Evolutionary conservation across 2,329 filamentous ascomycete genomes (phyloP), one percentile per base, ranked within the genome.

Genomic region (Botrytis cinerea): DNA sequence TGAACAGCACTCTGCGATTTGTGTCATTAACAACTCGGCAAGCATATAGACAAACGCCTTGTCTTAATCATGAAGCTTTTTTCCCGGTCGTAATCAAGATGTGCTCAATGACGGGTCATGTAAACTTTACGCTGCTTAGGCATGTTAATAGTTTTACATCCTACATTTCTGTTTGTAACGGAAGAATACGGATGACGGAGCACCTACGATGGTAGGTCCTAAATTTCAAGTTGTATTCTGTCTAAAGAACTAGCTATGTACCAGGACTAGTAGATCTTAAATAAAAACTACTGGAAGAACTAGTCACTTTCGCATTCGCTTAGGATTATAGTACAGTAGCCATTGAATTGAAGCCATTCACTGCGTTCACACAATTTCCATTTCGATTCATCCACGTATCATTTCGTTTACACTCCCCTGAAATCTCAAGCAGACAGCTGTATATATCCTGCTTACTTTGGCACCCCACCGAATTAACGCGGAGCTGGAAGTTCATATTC

Each of bases 381-480:
- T 32, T 28, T 28, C n/a, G 51, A 57, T 28, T 7, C 16, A 32
- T 16, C 6, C 14, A 4, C 1, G 28, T 7, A 28, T 57, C 16
- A n/a, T 9, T 28, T 57, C 51, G 14, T 28, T 28, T 28, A 9
- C 6, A 18, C n/a, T 57, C n/a, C n/a, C 51, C 14, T 57, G n/a
- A 28, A 8, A 18, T 7, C n/a, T 57, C 6, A n/a, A n/a, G 14
- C 5, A 16, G 0, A n/a, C 5, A 10, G 14, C 1, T n/a, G 0
- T 16, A 54, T 1, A 7, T 54, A 14, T 28, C n/a, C n/a, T 14
- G 14, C 28, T 25, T 28, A 57, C 3, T 14, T 57, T 28, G 14
- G 16, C 51, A 28, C 14, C 51, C 7, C 51, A 28, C 18, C n/a
- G 18, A 57, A 16, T 1, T 6, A 57, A 28, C 18, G 7, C n/a